Base-by-base conservation (phyloP, 2,329 filamentous ascomycete species). In the Beauveria brongniartii region DNA sequence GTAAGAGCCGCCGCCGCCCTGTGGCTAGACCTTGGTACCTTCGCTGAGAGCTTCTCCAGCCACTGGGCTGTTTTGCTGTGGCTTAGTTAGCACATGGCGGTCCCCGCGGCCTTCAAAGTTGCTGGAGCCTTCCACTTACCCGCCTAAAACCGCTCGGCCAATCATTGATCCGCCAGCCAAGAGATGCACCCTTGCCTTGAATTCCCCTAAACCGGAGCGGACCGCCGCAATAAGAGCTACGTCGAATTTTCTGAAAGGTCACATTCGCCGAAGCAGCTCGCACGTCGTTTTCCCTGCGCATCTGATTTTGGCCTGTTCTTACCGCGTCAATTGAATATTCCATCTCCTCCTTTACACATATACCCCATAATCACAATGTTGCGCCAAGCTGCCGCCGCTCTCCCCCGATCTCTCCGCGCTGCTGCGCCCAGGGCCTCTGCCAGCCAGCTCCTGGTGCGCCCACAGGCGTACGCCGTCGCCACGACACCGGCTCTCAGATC, bases 341-440 rank as follows among this genome's bases (percentile, higher is more conserved):
- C 47, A 26, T 52, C 53, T 58, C 47, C 43, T 52, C 54, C 41
- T 10, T 30, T 22, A 54, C 52, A 63, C 52, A 47, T 37, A 46
- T 48, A 43, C 18, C 12, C 50, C 26, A 28, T 43, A 28, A 24
- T 34, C 66, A 72, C 51, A 65, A 81, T 81, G 79, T 72, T 81
- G 64, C 77, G 77, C 68, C 77, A 80, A 69, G 72, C 73, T 59
- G 62, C 80, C 55, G 70, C 75, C 59, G 66, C 73, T 63, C 74
- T 78, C 43, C 76, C 77, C 61, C 73, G 77, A 69, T 75, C 75
- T 46, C 70, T 79, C 64, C 74, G 78, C 71, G 73, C 75, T 61
- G 70, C 69, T 61, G 70, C 70, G 63, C 69, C 76, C 59, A 69
- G 75, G 59, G 68, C 74, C 56, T 69, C 68, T 52, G 69, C 71